Conservation (phyloP, 768 basidiomycete species). For the Termitomyces sp. region DNA sequence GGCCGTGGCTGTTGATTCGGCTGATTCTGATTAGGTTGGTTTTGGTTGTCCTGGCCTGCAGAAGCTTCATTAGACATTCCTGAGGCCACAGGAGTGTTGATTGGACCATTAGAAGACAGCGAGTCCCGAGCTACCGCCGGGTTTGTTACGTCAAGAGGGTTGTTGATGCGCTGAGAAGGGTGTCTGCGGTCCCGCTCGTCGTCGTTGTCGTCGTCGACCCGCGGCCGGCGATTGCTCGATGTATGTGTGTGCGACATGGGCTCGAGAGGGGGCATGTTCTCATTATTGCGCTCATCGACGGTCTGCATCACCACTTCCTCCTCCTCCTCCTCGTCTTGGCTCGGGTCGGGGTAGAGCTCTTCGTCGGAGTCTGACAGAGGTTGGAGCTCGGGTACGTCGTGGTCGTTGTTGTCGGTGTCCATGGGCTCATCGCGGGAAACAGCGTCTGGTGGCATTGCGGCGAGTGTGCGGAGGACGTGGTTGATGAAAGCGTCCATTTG, state of each 20-base stretch:
- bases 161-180: constrained; percentile 50
- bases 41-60: not conserved
- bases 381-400: constrained; percentile 37
- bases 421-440: not conserved
- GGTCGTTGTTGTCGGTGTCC: constrained; percentile 12
- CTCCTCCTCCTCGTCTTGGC: constrained; percentile 11
- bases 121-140: not conserved
- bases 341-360: constrained; percentile 18
- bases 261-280: constrained; percentile 24
- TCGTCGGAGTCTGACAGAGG: constrained; percentile 33
- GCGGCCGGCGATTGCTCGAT: constrained; percentile 43
- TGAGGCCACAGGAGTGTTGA: not conserved
- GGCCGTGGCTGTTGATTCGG: not conserved
- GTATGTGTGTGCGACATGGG: constrained; percentile 13
- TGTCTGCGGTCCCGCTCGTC: constrained; percentile 58
- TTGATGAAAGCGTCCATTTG: constrained; percentile 6
- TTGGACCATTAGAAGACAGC: not conserved
- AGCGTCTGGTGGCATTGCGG: not conserved
- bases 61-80: not conserved
- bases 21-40: not conserved
- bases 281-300: constrained; percentile 27
- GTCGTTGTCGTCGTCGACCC: constrained; percentile 61
- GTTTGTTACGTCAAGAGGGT: constrained; percentile 7
- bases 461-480: constrained; percentile 5
- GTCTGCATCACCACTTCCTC: constrained; percentile 17